Percentiles rank a stretch among this genome's conserved stretches.
Conservation (phyloP, 2,329 filamentous ascomycete species). For the Ascochyta viciae-villosae region DNA sequence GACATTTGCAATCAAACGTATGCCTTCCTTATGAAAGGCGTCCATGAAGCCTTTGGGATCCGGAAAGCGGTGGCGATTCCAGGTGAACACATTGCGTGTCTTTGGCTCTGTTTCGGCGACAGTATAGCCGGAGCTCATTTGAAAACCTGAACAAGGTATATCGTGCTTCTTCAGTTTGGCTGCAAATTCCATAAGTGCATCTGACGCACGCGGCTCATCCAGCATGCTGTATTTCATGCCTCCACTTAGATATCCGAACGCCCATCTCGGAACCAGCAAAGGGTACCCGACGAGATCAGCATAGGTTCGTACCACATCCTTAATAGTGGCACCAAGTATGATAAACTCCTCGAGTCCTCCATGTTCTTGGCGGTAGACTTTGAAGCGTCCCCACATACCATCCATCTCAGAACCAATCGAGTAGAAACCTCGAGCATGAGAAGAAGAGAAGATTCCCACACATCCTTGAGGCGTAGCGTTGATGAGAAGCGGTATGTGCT, state of each 20-base stretch:
- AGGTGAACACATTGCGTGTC: slow-evolving; percentile 74
- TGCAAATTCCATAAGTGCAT: slow-evolving; percentile 68
- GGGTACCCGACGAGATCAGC: slow-evolving; percentile 73
- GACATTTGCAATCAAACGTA: slow-evolving; percentile 73
- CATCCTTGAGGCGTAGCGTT: slow-evolving; percentile 70
- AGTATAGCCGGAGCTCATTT: slow-evolving; percentile 77
- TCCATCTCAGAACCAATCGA: slow-evolving; percentile 76
- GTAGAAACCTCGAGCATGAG: slow-evolving; percentile 69
- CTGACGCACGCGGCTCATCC: slow-evolving; percentile 61
- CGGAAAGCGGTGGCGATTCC: slow-evolving; percentile 74
- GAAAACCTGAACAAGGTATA: slow-evolving; percentile 74
- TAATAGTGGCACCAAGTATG: slow-evolving; percentile 69
- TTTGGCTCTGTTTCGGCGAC: slow-evolving; percentile 72
- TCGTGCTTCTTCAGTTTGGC: slow-evolving; percentile 67
- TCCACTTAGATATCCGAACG: slow-evolving; percentile 75
- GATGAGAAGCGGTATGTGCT: slow-evolving; percentile 76
- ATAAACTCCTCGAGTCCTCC: slow-evolving; percentile 76
- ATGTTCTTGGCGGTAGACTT: slow-evolving; percentile 75
- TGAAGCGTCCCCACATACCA: slow-evolving; percentile 77
- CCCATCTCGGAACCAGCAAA: slow-evolving; percentile 72
- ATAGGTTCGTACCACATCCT: slow-evolving; percentile 70
- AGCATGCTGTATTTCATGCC: slow-evolving; percentile 69
- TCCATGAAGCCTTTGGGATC: slow-evolving; percentile 69
- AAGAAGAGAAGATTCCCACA: slow-evolving; percentile 72
- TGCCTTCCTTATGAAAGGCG: slow-evolving; percentile 68